phyloP scores from a whole-genome alignment of 163 green algal species.

The Scenedesmus sp. region DNA sequence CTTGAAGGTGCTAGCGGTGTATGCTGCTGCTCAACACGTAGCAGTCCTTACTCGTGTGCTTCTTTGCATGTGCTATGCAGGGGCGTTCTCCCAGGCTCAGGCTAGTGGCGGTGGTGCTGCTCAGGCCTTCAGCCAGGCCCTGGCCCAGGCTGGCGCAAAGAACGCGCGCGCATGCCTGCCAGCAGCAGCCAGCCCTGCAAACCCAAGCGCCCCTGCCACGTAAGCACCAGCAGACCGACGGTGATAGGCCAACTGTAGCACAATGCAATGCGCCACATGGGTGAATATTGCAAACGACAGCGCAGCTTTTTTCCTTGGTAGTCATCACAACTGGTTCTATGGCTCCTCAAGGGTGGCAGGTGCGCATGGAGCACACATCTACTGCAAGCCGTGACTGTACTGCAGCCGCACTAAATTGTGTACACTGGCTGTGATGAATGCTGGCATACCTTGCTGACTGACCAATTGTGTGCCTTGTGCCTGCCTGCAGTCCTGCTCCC shows the following conservation, averaged over 20 bases:
- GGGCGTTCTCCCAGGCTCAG: constrained; percentile 11
- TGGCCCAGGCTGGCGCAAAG: background rate
- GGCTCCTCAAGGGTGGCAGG: too few species aligned
- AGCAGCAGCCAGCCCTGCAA: background rate
- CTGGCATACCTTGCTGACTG: too few species aligned
- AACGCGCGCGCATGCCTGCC: background rate
- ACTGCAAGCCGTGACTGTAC: too few species aligned
- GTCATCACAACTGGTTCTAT: too few species aligned
- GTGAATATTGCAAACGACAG: background rate
- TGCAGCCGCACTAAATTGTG: too few species aligned
- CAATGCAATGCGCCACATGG: background rate
- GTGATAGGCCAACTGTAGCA: too few species aligned
- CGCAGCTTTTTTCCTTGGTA: too few species aligned
- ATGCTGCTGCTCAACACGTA: background rate
- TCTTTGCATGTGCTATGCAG: too few species aligned
- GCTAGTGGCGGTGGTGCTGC: background rate
- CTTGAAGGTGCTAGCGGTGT: background rate
- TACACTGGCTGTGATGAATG: too few species aligned
- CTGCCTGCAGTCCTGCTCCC: background rate
- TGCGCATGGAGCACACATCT: too few species aligned
- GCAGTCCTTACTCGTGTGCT: background rate
- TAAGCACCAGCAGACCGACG: background rate
- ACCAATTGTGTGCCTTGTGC: too few species aligned
- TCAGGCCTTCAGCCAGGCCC: constrained; percentile 5
- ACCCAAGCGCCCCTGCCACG: background rate